A percentile compares a stretch with the other conserved stretches of the same genome.
These are phyloP conservation scores for Salinomyces thailandicus DNA, from an alignment of 2,329 filamentous ascomycete species.

Conservation along the genomic window DNA sequence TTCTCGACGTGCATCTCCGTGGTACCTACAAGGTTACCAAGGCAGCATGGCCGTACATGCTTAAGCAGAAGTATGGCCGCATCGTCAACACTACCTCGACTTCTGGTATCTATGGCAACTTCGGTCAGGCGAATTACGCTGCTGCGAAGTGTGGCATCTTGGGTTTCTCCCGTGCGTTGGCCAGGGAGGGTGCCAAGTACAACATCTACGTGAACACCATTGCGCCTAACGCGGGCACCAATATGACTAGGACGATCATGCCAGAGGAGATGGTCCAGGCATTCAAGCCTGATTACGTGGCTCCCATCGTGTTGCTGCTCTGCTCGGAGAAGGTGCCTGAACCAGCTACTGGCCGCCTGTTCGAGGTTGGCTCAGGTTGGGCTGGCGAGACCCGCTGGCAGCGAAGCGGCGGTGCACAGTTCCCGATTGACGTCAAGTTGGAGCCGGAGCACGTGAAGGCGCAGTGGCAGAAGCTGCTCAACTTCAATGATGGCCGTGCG, in stretches of 20 bases:
- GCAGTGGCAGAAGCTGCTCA: slow-evolving; percentile 65
- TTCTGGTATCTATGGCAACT: slow-evolving; percentile 97
- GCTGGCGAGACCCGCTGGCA: slow-evolving; percentile 89
- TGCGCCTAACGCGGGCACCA: slow-evolving; percentile 90
- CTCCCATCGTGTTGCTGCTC: slow-evolving; percentile 79
- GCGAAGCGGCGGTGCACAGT: slow-evolving; percentile 76
- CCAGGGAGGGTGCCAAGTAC: slow-evolving; percentile 88
- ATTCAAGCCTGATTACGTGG: slow-evolving; percentile 98
- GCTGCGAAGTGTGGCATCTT: slow-evolving; percentile 66
- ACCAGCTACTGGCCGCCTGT: slow-evolving; percentile 74
- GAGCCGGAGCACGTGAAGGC: slow-evolving; percentile 75
- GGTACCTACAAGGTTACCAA: slow-evolving; percentile 96
- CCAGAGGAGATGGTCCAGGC: slow-evolving; percentile 97
- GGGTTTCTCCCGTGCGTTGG: slow-evolving; percentile 85
- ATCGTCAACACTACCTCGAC: slow-evolving; percentile 95
- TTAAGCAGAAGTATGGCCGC: slow-evolving; percentile 97
- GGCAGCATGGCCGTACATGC: slow-evolving; percentile 93
- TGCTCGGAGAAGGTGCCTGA: slow-evolving; percentile 78
- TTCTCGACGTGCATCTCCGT: slow-evolving; percentile 82
- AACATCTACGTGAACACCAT: slow-evolving; percentile 98
- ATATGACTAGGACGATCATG: slow-evolving; percentile 88
- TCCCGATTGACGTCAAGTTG: slow-evolving; percentile 74
- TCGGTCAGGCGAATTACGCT: slow-evolving; percentile 95
- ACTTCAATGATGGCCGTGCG: slow-evolving; percentile 78
- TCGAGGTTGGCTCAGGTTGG: slow-evolving; percentile 94